Evolutionary conservation across 2,329 filamentous ascomycete genomes (phyloP), one percentile per base, ranked within the genome.

Genomic region (Xylariaceae sp.): DNA sequence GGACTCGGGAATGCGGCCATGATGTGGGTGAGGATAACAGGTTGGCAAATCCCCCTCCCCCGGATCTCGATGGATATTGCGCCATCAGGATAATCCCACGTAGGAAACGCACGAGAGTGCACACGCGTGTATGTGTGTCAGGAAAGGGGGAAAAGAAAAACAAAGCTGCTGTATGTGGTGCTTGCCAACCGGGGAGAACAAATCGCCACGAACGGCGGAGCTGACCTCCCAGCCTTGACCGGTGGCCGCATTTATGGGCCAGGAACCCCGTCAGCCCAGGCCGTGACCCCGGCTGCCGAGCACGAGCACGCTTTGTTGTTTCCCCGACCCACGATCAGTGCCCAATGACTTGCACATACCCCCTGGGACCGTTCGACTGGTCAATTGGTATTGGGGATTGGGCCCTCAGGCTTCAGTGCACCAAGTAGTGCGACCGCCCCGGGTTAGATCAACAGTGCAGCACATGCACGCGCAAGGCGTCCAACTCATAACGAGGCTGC

Each of bases 301-400:
- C 50, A 51, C 37, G 15, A 48, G 49, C 55, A 55, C 50, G 50
- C 53, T 59, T 47, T 61, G 55, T 57, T 61, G 51, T 59, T 60
- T 39, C 40, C 45, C 42, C 46, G 50, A 43, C 52, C 60, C 63
- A 60, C 55, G 55, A 63, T 65, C 58, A 64, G 57, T 66, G 64
- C 64, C 64, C 61, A 66, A 68, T 66, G 64, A 55, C 52, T 60
- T 36, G 53, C 50, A 44, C 46, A 29, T 42, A 18, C 39, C 37
- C 41, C 46, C 39, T 60, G 51, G 29, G 35, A 33, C 33, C 48
- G 53, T 53, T 50, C 48, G 54, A 64, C 61, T 56, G 51, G 61
- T 57, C 59, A 61, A 66, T 66, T n/a, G n/a, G n/a, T n/a, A n/a
- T n/a, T 63, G 56, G 62, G 30, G 30, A 11, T 33, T 48, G 23